Conservation (phyloP, 768 basidiomycete genomes). For the Hygrophorus pudorinus region DNA sequence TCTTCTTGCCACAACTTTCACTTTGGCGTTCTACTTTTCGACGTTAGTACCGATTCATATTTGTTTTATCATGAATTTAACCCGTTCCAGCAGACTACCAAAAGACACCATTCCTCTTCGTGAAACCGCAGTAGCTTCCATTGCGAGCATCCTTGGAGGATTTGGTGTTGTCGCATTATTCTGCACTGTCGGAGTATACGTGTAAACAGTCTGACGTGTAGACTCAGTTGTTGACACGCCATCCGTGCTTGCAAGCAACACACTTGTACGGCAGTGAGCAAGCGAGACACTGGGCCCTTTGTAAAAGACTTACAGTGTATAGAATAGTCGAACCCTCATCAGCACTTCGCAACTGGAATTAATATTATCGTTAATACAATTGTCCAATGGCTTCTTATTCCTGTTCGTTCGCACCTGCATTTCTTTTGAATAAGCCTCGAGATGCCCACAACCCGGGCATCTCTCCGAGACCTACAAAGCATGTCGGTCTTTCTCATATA, state of each 20-base stretch:
- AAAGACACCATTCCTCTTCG: conserved; percentile 52
- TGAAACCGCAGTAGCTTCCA: conserved; percentile 59
- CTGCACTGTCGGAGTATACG: conserved; percentile 76
- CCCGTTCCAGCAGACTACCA: conserved; percentile 48
- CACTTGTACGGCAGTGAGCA: conserved; percentile 36
- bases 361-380: neutral
- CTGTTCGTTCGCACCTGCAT: conserved; percentile 50
- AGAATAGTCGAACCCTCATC: conserved; percentile 94
- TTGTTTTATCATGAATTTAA: conserved; percentile 1
- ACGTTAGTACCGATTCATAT: conserved; percentile 41
- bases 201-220: no score
- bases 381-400: neutral
- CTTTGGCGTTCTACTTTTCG: conserved; percentile 84
- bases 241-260: conserved; percentile 64
- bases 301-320: conserved; percentile 62
- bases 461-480: conserved; percentile 68
- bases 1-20: conserved; percentile 67
- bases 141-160: conserved; percentile 74
- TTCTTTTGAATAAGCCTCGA: conserved; percentile 82
- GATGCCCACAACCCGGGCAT: conserved; percentile 80
- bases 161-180: conserved; percentile 88
- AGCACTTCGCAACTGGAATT: conserved; percentile 65
- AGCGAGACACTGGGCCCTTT: neutral
- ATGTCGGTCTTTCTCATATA: neutral
- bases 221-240: conserved; percentile 70